A percentile compares a stretch with the other conserved stretches of the same genome.
phyloP scores from a whole-genome alignment of 441 rosid species.

The Adansonia grandidieri region DNA sequence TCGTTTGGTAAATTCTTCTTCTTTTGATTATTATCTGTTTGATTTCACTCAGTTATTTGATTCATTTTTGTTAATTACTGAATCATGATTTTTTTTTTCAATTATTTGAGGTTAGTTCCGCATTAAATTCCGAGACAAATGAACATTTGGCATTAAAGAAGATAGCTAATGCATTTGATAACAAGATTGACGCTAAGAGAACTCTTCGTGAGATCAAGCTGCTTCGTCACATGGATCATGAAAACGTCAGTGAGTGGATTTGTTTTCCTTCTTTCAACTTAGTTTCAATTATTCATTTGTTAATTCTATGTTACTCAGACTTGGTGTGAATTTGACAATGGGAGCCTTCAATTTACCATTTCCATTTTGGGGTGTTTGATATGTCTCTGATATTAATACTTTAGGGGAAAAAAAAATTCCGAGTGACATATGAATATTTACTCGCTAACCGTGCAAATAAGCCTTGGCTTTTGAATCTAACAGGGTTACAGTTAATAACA shows the following conservation, averaged over 20 bases:
- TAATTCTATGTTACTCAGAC: neutral
- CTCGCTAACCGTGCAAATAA: too few species aligned
- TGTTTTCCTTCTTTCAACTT: neutral
- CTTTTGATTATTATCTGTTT: neutral
- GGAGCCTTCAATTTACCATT: neutral
- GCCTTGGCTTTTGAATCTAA: neutral
- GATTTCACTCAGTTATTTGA: constrained; percentile 24
- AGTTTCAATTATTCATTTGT: neutral
- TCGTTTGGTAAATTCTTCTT: constrained; percentile 64
- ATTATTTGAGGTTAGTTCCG: constrained; percentile 46
- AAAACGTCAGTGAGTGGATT: constrained; percentile 75
- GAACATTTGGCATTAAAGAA: constrained; percentile 87
- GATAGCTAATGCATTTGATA: constrained; percentile 72
- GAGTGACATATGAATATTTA: neutral
- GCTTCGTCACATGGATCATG: constrained; percentile 92
- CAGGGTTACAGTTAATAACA: neutral
- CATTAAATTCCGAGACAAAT: constrained; percentile 67
- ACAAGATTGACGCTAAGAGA: constrained; percentile 78
- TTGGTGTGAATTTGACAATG: neutral
- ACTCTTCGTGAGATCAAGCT: constrained; percentile 95
- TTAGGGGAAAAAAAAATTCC: neutral
- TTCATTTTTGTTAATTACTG: constrained; percentile 1
- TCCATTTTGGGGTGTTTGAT: neutral
- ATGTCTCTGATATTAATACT: neutral
- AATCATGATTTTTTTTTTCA: constrained; percentile 11